A percentile compares a stretch with the other conserved stretches of the same genome.
Evolutionary conservation across 1,284 basidiomycete species (phyloP).

Genomic region (Erythrobasidium hasegawianum): DNA sequence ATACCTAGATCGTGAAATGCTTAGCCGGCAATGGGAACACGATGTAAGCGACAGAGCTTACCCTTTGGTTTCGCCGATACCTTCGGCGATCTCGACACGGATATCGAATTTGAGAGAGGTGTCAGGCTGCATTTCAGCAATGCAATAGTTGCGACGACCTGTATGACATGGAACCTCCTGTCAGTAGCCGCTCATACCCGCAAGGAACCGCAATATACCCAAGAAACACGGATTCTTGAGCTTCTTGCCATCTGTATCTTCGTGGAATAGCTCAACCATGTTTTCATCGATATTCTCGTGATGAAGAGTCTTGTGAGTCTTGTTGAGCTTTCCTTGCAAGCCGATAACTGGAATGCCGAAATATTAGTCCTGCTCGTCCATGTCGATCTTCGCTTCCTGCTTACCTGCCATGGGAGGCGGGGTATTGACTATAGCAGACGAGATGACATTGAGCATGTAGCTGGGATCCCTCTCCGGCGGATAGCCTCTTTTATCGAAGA

Average conservation of each 20-base stretch:
- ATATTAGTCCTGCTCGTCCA: background rate
- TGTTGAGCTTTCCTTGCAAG: constrained; percentile 74
- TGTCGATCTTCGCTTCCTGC: background rate
- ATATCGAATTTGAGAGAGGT: constrained; percentile 81
- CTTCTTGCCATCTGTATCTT: constrained; percentile 72
- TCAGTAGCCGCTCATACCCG: background rate
- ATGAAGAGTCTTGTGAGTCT: constrained; percentile 61
- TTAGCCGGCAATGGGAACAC: background rate
- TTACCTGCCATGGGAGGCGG: constrained; percentile 26
- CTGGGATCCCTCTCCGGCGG: constrained; percentile 62
- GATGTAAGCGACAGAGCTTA: constrained; percentile 45
- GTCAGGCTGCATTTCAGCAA: constrained; percentile 60
- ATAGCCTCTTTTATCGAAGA: constrained; percentile 52
- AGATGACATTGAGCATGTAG: constrained; percentile 72
- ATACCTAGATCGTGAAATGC: constrained; percentile 7
- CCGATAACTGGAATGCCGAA: constrained; percentile 72
- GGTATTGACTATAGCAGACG: constrained; percentile 54
- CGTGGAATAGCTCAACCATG: constrained; percentile 69
- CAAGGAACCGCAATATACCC: background rate
- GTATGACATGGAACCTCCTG: background rate
- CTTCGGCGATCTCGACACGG: constrained; percentile 78
- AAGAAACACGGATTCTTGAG: constrained; percentile 54
- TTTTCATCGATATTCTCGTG: constrained; percentile 62
- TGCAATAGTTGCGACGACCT: constrained; percentile 78
- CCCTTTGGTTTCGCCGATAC: constrained; percentile 66